phyloP scores from a whole-genome alignment of 305 asterid species.

The Salvia sclarea region DNA sequence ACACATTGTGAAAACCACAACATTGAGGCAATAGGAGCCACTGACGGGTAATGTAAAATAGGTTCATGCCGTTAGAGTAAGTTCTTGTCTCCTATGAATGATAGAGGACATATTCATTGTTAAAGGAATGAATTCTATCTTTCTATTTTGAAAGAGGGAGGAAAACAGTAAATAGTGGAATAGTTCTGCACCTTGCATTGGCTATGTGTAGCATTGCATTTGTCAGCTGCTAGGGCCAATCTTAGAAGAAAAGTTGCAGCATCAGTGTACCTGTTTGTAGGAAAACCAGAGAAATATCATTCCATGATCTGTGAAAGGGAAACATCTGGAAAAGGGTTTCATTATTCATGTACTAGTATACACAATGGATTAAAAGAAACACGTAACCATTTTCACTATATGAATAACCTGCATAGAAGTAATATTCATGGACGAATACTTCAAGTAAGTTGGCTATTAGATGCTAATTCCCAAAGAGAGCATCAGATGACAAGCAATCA shows the following conservation, averaged over 20 bases:
- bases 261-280: constrained; percentile 66
- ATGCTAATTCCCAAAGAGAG: constrained; percentile 4
- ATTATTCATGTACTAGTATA: neutral
- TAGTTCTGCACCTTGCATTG: constrained; percentile 74
- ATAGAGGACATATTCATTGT: neutral
- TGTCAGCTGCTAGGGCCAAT: constrained; percentile 86
- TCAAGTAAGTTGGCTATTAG: constrained; percentile 15
- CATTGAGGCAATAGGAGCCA: constrained; percentile 9
- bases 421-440: constrained; percentile 11
- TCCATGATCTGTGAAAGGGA: constrained; percentile 8
- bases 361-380: constrained; percentile 1
- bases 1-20: constrained; percentile 3
- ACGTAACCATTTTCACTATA: neutral
- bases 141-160: constrained; percentile 5
- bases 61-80: constrained; percentile 1
- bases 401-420: constrained; percentile 5
- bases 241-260: constrained; percentile 74
- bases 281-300: constrained; percentile 27
- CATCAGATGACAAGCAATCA: constrained; percentile 7
- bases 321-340: constrained; percentile 1
- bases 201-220: constrained; percentile 84
- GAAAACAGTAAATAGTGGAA: constrained; percentile 26
- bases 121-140: neutral
- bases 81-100: neutral
- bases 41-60: neutral